phyloP scores from a whole-genome alignment of 768 basidiomycete genomes.

The Pleurotus tuber-regium region DNA sequence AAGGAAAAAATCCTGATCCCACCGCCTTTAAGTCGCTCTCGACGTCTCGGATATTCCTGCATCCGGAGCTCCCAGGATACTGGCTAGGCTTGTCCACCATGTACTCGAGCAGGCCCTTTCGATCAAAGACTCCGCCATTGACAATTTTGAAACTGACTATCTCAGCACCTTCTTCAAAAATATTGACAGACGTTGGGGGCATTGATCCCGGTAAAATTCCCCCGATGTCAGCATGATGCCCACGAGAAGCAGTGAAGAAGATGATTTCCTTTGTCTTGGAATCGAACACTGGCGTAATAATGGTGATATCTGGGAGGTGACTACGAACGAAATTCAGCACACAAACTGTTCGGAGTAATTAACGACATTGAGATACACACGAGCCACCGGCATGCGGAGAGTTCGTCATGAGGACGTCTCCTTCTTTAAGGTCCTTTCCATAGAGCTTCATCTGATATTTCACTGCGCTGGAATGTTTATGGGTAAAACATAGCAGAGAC shows the following conservation, averaged over 20 bases:
- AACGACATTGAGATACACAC: conserved; percentile 38
- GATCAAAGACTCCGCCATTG: conserved; percentile 75
- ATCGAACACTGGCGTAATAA: conserved; percentile 91
- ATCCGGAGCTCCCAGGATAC: conserved; percentile 86
- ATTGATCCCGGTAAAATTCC: conserved; percentile 93
- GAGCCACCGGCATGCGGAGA: conserved; percentile 87
- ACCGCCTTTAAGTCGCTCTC: conserved; percentile 92
- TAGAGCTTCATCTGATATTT: conserved; percentile 86
- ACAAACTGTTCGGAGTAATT: not conserved
- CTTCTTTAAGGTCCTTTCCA: conserved; percentile 71
- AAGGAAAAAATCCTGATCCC: conserved; percentile 21
- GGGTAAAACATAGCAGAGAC: not conserved
- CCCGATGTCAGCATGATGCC: conserved; percentile 93
- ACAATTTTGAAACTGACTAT: conserved; percentile 93
- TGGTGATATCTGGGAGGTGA: conserved; percentile 85
- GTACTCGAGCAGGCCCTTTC: conserved; percentile 67
- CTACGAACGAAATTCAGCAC: conserved; percentile 12
- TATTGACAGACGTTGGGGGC: conserved; percentile 89
- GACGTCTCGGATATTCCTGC: conserved; percentile 83
- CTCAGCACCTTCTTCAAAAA: conserved; percentile 93
- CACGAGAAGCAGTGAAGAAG: conserved; percentile 91
- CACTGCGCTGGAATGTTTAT: conserved; percentile 55
- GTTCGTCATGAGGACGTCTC: conserved; percentile 93
- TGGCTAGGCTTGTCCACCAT: conserved; percentile 80
- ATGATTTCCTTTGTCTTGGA: conserved; percentile 55